A percentile compares a stretch with the other conserved stretches of the same genome.
Evolutionary conservation across 2,329 filamentous ascomycete genomes (phyloP).

Genomic region (Didymella keratinophila): DNA sequence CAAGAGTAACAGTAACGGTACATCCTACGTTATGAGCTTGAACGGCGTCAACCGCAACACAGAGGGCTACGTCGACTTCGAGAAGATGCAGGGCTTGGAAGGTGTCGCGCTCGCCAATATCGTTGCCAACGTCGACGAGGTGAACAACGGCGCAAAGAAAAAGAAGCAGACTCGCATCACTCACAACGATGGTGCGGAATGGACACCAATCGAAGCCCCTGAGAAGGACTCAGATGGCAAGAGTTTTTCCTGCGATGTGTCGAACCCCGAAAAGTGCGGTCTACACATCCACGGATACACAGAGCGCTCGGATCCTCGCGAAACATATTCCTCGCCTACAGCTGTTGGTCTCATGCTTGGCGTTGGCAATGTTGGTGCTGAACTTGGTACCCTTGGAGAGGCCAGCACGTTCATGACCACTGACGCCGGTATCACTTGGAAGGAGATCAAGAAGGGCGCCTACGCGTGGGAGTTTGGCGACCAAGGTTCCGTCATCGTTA

Average conservation of each 20-base stretch:
- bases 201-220: conserved; percentile 79
- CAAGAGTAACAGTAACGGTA: conserved; percentile 99
- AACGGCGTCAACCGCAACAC: conserved; percentile 81
- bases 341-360: conserved; percentile 92
- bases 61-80: conserved; percentile 86
- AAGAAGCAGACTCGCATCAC: conserved; percentile 89
- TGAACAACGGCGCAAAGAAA: conserved; percentile 72
- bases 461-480: conserved; percentile 97
- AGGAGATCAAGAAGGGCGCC: conserved; percentile 80
- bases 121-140: conserved; percentile 75
- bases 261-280: conserved; percentile 71
- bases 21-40: conserved; percentile 87
- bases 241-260: conserved; percentile 71
- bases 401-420: conserved; percentile 89
- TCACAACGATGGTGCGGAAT: conserved; percentile 93
- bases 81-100: conserved; percentile 92
- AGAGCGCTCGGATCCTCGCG: conserved; percentile 79
- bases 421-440: conserved; percentile 92
- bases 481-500: conserved; percentile 89
- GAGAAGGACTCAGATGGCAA: conserved; percentile 74
- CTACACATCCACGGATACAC: conserved; percentile 97
- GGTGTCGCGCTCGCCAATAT: conserved; percentile 88
- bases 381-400: conserved; percentile 71
- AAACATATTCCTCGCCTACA: conserved; percentile 87
- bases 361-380: conserved; percentile 85